phyloP scores from a whole-genome alignment of 2,329 filamentous ascomycete genomes.

The Fusarium albosuccineum region DNA sequence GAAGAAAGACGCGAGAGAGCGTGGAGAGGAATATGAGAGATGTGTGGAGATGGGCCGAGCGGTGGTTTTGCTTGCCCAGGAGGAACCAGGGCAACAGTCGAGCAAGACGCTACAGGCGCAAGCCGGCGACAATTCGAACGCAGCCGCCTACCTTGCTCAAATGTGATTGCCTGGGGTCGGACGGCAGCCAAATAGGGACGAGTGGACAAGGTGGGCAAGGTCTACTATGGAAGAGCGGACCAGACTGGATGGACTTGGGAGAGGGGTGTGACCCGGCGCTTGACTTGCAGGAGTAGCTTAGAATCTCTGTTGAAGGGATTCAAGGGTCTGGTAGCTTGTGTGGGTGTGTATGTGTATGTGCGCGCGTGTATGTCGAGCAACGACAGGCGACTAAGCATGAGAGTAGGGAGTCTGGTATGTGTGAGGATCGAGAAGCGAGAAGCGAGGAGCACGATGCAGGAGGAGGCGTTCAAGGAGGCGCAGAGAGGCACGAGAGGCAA shows the following conservation, averaged over 20 bases:
- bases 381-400: slow-evolving; percentile 32
- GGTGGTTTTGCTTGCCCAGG: slow-evolving; percentile 45
- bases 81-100: slow-evolving; percentile 28
- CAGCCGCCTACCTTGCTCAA: slow-evolving; percentile 43
- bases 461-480: slow-evolving; percentile 17
- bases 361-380: slow-evolving; percentile 37
- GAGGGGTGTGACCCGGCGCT: slow-evolving; percentile 51
- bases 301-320: slow-evolving; percentile 38
- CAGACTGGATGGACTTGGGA: slow-evolving; percentile 44
- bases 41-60: slow-evolving; percentile 39
- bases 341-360: slow-evolving; percentile 24
- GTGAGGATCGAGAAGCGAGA: slow-evolving; percentile 14
- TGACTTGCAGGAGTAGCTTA: slow-evolving; percentile 50
- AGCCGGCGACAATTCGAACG: slow-evolving; percentile 34
- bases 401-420: slow-evolving; percentile 5
- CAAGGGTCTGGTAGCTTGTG: slow-evolving; percentile 32
- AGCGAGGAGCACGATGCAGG: slow-evolving; percentile 22
- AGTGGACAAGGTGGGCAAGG: slow-evolving; percentile 39
- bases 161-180: slow-evolving; percentile 45
- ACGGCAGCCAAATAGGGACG: slow-evolving; percentile 45
- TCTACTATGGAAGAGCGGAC: slow-evolving; percentile 39
- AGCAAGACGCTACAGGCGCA: slow-evolving; percentile 41
- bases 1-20: slow-evolving; percentile 28
- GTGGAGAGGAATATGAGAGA: slow-evolving; percentile 28
- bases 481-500: slow-evolving; percentile 23